Evolutionary conservation across 139 green algal species (phyloP), one percentile per base, ranked within the genome.

Genomic region (Chlorella sp.): DNA sequence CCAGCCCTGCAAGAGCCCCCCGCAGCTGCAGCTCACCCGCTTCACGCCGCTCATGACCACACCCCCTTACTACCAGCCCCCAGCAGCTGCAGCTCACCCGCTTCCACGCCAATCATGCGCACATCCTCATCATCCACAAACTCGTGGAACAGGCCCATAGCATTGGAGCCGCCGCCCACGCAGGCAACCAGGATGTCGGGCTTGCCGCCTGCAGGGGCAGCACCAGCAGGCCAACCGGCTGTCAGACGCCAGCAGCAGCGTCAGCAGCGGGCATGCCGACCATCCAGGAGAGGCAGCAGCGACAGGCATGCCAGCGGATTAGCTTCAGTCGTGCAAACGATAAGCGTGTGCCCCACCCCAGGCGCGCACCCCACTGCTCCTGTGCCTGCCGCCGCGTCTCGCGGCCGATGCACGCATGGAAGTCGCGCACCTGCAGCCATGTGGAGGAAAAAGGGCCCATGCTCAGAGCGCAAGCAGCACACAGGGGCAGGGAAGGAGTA

Each of bases 121-220:
- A 99, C 92, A 80, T 92, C 80, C 47, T 92, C 90, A 44, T 99
- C 97, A 56, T 99, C 92, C 47, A 99, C 90, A 80, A 99, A 99
- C 82, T 99, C 97, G 88, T 99, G 88, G 91, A 99, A 99, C 69
- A 99, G 92, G 32, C 98, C 98, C 78, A 99, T 99, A 44, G 98
- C 97, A 85, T 99, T 99, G 79, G 94, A 98, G 82, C 98, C 98
- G 55, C 98, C 98, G 57, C 98, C 98, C 23, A 99, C 94, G 89
- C 98, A 99, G 39, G 98, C 98, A 69, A 99, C 87, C 16, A 99
- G 81, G 20, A 99, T 87, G 89, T 99, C 98, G 13, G 98, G 98
- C 85, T 92, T 86, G 44, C 95, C 93, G 55, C 95, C 51, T 60
- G 51, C 51, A n/a, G 51, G 51, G 51, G 13, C 51, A 21, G 51